Evolutionary conservation across 2,329 filamentous ascomycete species (phyloP).

Genomic region (Xylariaceae sp.): DNA sequence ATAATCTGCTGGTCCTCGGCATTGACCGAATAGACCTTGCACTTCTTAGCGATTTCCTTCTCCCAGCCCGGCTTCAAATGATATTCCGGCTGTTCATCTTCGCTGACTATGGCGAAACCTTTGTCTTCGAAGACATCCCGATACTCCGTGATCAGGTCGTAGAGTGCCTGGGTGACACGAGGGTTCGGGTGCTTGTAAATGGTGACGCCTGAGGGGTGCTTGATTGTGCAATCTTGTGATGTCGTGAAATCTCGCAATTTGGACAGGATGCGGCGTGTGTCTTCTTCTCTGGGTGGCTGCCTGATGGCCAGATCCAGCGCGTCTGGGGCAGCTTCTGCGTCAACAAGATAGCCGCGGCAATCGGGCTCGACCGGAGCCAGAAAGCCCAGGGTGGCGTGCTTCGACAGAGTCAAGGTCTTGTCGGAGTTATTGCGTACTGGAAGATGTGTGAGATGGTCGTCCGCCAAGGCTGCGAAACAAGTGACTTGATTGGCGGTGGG

Average conservation of each 20-base stretch:
- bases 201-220: neutral
- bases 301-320: neutral
- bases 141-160: neutral
- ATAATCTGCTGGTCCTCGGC: neutral
- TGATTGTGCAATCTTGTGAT: neutral
- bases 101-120: neutral
- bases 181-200: neutral
- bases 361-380: neutral
- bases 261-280: neutral
- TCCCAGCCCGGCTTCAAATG: neutral
- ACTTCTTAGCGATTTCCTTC: neutral
- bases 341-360: neutral
- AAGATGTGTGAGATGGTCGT: neutral
- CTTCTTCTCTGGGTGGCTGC: neutral
- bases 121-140: neutral
- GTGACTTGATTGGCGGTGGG: neutral
- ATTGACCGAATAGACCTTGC: neutral
- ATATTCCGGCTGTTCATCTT: neutral
- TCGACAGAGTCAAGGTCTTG: neutral
- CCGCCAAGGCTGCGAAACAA: neutral
- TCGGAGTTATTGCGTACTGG: neutral
- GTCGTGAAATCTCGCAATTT: neutral
- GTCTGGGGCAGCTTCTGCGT: neutral
- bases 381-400: neutral
- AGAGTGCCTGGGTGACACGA: neutral